These are phyloP conservation scores for Suhomyces bolitotheri DNA, from an alignment of 1,139 yeast species.

Conservation along the genomic window DNA sequence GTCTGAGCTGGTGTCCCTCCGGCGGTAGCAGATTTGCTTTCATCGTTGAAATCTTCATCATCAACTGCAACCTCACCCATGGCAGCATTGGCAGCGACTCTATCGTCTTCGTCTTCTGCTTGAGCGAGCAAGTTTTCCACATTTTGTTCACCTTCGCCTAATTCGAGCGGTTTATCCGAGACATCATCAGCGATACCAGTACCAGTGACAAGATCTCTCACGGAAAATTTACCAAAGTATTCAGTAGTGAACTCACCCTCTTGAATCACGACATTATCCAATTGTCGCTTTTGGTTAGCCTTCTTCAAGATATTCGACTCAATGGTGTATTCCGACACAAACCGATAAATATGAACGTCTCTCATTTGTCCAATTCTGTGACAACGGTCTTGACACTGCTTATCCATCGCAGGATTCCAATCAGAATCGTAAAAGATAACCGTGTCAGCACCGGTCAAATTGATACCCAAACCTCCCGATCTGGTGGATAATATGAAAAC, in stretches of 20 bases:
- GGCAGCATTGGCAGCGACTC: constrained; percentile 87
- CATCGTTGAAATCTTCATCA: constrained; percentile 72
- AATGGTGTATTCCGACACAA: constrained; percentile 94
- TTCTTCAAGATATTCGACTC: constrained; percentile 92
- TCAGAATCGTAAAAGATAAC: constrained; percentile 99
- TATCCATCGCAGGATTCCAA: constrained; percentile 99
- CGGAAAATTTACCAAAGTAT: constrained; percentile 85
- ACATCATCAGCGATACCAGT: constrained; percentile 39
- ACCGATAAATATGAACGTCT: constrained; percentile 94
- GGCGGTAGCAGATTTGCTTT: constrained; percentile 38
- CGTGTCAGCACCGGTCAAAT: constrained; percentile 97
- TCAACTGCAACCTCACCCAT: constrained; percentile 84
- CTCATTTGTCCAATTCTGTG: constrained; percentile 98
- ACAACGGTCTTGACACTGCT: constrained; percentile 98
- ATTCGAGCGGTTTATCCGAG: constrained; percentile 40
- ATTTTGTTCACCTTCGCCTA: constrained; percentile 45
- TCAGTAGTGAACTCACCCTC: constrained; percentile 99
- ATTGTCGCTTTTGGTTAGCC: constrained; percentile 92
- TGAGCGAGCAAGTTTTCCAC: constrained; percentile 76
- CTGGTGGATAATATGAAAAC: constrained; percentile 92
- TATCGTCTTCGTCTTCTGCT: constrained; percentile 97
- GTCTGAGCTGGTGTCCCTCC: constrained; percentile 26
- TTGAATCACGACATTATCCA: constrained; percentile 95
- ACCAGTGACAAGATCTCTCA: constrained; percentile 81
- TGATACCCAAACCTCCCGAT: constrained; percentile 98